Percentiles rank a stretch among this genome's conserved stretches.
phyloP scores from a whole-genome alignment of 345 rosid species.

The Psidium guajava region DNA sequence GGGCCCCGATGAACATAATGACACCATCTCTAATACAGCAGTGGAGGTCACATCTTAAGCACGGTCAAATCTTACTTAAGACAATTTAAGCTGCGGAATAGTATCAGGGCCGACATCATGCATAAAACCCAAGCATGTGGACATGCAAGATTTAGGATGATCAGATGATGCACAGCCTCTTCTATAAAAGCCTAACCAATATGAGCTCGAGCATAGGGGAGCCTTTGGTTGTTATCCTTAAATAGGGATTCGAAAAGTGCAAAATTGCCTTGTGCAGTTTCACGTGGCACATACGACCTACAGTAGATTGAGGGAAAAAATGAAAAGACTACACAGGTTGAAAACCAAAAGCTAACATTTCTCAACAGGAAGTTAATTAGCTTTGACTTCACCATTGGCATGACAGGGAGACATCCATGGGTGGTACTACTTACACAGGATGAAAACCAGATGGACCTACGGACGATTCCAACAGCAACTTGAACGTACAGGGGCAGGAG shows the following conservation, averaged over 20 bases:
- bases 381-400: no score
- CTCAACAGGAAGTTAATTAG: no score
- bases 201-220: conserved; percentile 95
- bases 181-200: conserved; percentile 94
- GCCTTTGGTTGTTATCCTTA: conserved; percentile 75
- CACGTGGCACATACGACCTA: conserved; percentile 87
- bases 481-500: conserved; percentile 80
- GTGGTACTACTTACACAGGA: conserved; percentile 49
- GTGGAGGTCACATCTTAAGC: no score
- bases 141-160: neutral
- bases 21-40: neutral
- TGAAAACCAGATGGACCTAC: conserved; percentile 83
- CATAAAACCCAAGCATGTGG: neutral
- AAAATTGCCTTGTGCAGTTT: conserved; percentile 90
- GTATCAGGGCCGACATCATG: no score
- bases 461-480: conserved; percentile 88
- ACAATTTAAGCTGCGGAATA: no score
- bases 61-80: neutral
- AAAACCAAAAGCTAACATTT: neutral
- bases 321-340: neutral
- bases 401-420: no score
- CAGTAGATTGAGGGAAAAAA: conserved; percentile 9
- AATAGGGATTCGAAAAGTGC: conserved; percentile 78
- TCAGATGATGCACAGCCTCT: conserved; percentile 39
- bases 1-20: no score